Conservation (phyloP, 1,284 basidiomycete genomes). For the Hortiboletus rubellus region DNA sequence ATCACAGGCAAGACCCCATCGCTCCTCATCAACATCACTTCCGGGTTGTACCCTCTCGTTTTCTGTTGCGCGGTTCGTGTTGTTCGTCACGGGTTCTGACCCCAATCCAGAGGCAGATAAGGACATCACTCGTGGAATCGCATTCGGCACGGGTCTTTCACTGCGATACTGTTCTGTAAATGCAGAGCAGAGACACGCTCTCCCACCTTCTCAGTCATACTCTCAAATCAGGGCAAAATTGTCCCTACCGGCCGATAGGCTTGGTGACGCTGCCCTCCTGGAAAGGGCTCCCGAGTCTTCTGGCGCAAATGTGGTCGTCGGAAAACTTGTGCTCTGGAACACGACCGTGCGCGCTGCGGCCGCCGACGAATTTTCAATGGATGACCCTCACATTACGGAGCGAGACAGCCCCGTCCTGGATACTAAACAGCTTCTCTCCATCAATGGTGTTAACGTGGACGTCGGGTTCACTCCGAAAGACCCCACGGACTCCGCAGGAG, state of each 20-base stretch:
- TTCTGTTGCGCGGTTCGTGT: conserved; percentile 61
- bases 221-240: conserved; percentile 50
- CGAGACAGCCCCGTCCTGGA: conserved; percentile 46
- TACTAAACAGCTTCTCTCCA: conserved; percentile 50
- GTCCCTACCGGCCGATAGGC: conserved; percentile 61
- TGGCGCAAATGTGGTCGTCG: conserved; percentile 38
- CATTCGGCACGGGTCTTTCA: conserved; percentile 57
- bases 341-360: conserved; percentile 56
- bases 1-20: conserved; percentile 26
- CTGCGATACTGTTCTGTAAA: conserved; percentile 63
- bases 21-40: conserved; percentile 43
- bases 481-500: conserved; percentile 10
- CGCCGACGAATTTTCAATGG: conserved; percentile 61
- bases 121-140: conserved; percentile 72
- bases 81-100: conserved; percentile 75
- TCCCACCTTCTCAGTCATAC: conserved; percentile 42
- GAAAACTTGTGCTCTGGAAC: conserved; percentile 48
- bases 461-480: conserved; percentile 35
- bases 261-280: conserved; percentile 54
- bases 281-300: conserved; percentile 41
- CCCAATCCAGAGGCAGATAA: conserved; percentile 69
- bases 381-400: conserved; percentile 58
- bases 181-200: conserved; percentile 45
- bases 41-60: conserved; percentile 58
- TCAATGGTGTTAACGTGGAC: conserved; percentile 43